Percentiles rank a stretch among this genome's conserved stretches.
Conservation (phyloP, 352 stramenopile genomes). For the Pythium inflatum region DNA sequence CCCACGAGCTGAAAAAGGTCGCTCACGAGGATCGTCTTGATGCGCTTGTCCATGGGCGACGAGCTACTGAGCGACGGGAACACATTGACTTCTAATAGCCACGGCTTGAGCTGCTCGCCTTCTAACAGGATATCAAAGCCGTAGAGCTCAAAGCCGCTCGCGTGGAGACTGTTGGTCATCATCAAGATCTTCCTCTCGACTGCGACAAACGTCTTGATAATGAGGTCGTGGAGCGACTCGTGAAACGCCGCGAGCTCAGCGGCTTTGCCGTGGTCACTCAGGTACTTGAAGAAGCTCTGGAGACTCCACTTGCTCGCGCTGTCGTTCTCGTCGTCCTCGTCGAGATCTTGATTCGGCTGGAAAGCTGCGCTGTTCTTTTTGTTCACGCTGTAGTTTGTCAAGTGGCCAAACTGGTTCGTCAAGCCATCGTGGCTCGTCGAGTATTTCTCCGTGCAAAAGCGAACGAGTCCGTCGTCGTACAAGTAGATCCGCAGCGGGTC, state of each 20-base stretch:
- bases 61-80: conserved; percentile 88
- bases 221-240: conserved; percentile 69
- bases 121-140: conserved; percentile 90
- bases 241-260: conserved; percentile 44
- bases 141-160: conserved; percentile 87
- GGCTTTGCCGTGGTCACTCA: conserved; percentile 46
- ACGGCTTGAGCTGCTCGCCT: conserved; percentile 67
- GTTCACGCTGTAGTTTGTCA: conserved; percentile 95
- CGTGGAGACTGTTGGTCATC: conserved; percentile 13
- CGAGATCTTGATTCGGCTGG: conserved; percentile 62
- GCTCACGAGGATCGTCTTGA: conserved; percentile 89
- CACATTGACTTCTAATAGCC: conserved; percentile 92
- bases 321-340: conserved; percentile 44
- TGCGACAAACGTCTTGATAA: conserved; percentile 90
- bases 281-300: conserved; percentile 56
- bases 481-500: conserved; percentile 87
- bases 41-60: conserved; percentile 85
- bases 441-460: conserved; percentile 87
- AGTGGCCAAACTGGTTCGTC: conserved; percentile 83
- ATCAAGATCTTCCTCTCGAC: conserved; percentile 79
- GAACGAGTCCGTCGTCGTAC: conserved; percentile 85
- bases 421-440: conserved; percentile 65
- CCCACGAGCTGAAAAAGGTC: conserved; percentile 86
- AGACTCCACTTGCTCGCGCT: conserved; percentile 84
- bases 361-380: conserved; percentile 85